Base-by-base conservation (phyloP, 2,329 filamentous ascomycete species). In the Acrocalymma vagum region DNA sequence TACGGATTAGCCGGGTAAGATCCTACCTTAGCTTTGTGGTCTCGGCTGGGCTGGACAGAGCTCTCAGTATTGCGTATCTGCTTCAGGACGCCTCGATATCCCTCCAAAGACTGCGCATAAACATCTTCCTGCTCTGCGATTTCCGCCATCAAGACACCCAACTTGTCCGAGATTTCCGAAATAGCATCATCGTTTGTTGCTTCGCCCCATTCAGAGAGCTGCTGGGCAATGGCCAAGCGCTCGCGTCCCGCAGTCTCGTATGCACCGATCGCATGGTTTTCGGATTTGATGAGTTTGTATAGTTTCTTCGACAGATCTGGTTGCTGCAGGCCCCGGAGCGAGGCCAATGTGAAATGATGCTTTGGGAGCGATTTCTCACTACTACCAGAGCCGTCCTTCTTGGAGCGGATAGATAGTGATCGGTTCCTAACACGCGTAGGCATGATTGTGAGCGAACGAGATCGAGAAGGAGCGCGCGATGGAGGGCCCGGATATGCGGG, bases 171-270 rank as follows among this genome's bases (percentile, higher is more conserved):
- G 56, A 99, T 82, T 66, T 97, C 94, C 36, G 84, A 90, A 61
- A 97, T 79, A 35, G 85, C 84, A 48, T 95, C 90, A 63, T 99
- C 94, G 37, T 84, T 82, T 2, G 92, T 96, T 45, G 88, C 83
- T 74, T 97, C 92, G 42, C 94, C 94, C 94, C 94, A 99, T 57
- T 97, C 92, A 6, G 90, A 95, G 29, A 99, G 83, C 75, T 97
- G 93, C 9, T 85, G 84, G 11, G 92, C 94, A 62, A 97, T 91
- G 33, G 84, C 83, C 46, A 90, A 75, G 42, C 91, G 88, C 76
- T 96, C 93, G 45, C 87, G 87, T 32, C 86, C 90, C 6, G 93
- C 94, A 6, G 83, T 76, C 74, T 96, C 90, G 74, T 96, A 87
- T 32, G 89, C 87, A 33, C 81, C 79, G 60, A 97, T 91, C 23